Evolutionary conservation across 2,329 filamentous ascomycete genomes (phyloP).

Genomic region (Pyricularia grisea): DNA sequence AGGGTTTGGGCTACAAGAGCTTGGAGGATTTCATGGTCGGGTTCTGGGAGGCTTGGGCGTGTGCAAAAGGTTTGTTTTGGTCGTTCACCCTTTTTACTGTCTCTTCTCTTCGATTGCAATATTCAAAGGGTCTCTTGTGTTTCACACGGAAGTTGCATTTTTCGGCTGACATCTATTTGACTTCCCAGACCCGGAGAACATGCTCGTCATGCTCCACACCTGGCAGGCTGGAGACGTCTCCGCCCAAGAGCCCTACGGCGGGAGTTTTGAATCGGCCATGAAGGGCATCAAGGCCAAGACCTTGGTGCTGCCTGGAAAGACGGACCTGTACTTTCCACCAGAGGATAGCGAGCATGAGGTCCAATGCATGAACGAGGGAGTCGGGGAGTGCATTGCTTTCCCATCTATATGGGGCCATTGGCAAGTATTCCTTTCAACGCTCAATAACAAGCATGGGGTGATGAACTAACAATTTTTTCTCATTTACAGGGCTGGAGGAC

Average conservation of each 20-base stretch:
- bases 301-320: slow-evolving; percentile 61
- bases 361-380: slow-evolving; percentile 13
- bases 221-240: slow-evolving; percentile 71
- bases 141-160: not conserved
- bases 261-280: slow-evolving; percentile 57
- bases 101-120: not conserved
- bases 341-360: slow-evolving; percentile 74
- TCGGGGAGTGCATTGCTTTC: not conserved
- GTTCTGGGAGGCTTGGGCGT: slow-evolving; percentile 69
- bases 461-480: not conserved
- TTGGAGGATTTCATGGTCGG: slow-evolving; percentile 66
- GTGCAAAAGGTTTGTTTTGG: slow-evolving; percentile 4
- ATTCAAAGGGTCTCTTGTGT: not conserved
- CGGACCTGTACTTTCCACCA: slow-evolving; percentile 73
- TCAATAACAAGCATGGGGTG: not conserved
- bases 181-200: slow-evolving; percentile 10
- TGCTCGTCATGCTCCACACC: slow-evolving; percentile 46
- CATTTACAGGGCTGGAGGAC: not conserved
- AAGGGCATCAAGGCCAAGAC: slow-evolving; percentile 61
- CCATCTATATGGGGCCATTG: not conserved
- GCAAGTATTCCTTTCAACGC: not conserved
- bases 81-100: too few relatives aligned
- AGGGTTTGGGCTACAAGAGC: slow-evolving; percentile 54
- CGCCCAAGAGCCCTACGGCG: slow-evolving; percentile 57
- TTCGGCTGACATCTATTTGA: slow-evolving; percentile 9